phyloP scores from a whole-genome alignment of 441 rosid genomes.

The Erysimum pusillum region DNA sequence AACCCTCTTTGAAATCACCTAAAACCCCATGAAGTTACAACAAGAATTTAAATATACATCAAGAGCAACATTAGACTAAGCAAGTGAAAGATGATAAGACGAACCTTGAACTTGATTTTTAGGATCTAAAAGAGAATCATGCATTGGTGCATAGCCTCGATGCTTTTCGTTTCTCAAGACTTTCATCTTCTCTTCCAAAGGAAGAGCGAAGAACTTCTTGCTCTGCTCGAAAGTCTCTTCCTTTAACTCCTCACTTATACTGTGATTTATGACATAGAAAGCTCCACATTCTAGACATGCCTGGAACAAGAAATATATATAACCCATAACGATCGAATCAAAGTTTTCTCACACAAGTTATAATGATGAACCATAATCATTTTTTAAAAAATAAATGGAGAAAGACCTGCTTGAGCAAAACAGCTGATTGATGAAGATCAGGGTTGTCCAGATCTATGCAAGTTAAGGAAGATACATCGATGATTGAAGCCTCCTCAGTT shows the following conservation, averaged over 20 bases:
- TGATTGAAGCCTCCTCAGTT: slow-evolving; percentile 22
- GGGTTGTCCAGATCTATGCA: slow-evolving; percentile 73
- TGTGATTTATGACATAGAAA: slow-evolving; percentile 14
- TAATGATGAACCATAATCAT: no score
- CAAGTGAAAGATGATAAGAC: neutral
- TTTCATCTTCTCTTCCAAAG: neutral
- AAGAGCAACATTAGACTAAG: neutral
- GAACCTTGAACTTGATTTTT: slow-evolving; percentile 21
- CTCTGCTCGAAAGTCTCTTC: neutral
- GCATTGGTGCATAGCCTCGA: neutral
- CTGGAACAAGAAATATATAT: neutral
- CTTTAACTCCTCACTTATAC: slow-evolving; percentile 14
- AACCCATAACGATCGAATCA: neutral
- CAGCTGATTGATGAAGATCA: slow-evolving; percentile 57
- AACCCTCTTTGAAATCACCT: slow-evolving; percentile 93
- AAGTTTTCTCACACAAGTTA: no score
- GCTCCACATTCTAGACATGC: slow-evolving; percentile 25
- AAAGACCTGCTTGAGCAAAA: slow-evolving; percentile 69
- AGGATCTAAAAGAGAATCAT: no score
- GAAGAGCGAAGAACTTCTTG: neutral
- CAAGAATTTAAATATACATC: neutral
- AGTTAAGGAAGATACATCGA: slow-evolving; percentile 59
- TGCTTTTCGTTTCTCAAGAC: neutral
- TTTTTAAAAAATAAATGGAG: neutral
- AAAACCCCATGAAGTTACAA: slow-evolving; percentile 30